phyloP scores from a whole-genome alignment of 2,329 filamentous ascomycete species.

The Penicillium sp. region DNA sequence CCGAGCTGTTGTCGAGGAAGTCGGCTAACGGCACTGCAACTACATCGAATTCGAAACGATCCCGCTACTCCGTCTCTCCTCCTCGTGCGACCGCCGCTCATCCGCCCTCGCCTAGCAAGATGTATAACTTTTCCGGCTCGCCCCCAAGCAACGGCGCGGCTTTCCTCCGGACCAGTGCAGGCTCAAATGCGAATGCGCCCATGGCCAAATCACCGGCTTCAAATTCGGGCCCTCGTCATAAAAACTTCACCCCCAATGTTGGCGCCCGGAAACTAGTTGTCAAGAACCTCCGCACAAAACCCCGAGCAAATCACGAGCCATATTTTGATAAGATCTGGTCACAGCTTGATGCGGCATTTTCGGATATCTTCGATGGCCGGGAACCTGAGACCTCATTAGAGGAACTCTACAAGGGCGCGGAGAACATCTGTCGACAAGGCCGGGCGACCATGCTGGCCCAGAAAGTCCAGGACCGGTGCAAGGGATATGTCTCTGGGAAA shows the following conservation, averaged over 20 bases:
- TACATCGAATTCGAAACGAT: conserved; percentile 40
- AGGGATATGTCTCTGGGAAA: conserved; percentile 53
- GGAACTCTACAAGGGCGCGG: conserved; percentile 80
- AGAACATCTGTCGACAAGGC: conserved; percentile 80
- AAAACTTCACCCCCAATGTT: conserved; percentile 62
- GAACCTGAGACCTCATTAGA: conserved; percentile 70
- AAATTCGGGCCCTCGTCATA: conserved; percentile 33
- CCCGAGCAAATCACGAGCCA: conserved; percentile 61
- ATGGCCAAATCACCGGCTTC: conserved; percentile 24
- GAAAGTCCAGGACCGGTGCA: conserved; percentile 60
- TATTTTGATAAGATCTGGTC: conserved; percentile 73
- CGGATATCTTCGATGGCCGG: conserved; percentile 62
- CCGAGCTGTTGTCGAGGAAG: conserved; percentile 41
- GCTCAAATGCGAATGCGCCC: conserved; percentile 22
- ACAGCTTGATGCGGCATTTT: conserved; percentile 67
- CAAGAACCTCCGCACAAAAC: conserved; percentile 72
- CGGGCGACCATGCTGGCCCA: conserved; percentile 63
- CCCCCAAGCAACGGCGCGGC: conserved; percentile 34
- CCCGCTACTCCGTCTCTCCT: conserved; percentile 29
- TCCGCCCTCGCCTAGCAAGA: conserved; percentile 39
- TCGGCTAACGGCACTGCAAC: conserved; percentile 19
- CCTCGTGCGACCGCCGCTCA: conserved; percentile 15
- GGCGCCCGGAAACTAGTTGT: conserved; percentile 85
- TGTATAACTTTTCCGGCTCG: conserved; percentile 49
- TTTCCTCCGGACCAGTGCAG: conserved; percentile 44